Base-by-base conservation (phyloP, 2,329 filamentous ascomycete genomes). In the Pseudogymnoascus verrucosus region DNA sequence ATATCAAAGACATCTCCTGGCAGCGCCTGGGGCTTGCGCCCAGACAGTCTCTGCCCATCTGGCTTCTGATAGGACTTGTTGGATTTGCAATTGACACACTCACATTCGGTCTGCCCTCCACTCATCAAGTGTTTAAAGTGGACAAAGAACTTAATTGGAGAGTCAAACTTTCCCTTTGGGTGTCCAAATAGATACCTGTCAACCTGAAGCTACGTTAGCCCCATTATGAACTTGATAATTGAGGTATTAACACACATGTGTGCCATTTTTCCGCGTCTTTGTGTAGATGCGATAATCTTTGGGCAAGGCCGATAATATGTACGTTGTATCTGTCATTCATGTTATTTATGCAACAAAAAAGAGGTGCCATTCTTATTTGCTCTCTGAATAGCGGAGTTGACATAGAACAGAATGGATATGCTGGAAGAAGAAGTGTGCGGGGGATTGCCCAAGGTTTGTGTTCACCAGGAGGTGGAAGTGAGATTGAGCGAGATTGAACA, bases 181-280 rank as follows among this genome's bases (percentile, higher is more conserved):
- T 63, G 61, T 12, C 63, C 63, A 36, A 54, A 64, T 5, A 64
- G 34, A 23, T 64, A 64, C n/a, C 63, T 61, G 16, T 64, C 63
- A 11, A 40, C 11, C 61, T 63, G 34, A 21, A 11, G 51, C 1
- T 34, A 21, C 5, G 28, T 57, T 57, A 57, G 28, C 28, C 16
- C 19, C 28, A 57, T 21, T 36, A 57, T 57, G 26, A 57, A 34
- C 51, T 57, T 34, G 51, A 8, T 57, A 34, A 19, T 57, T 36
- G 28, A 57, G 5, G 8, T 7, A 57, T 26, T 19, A 57, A 14
- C 59, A 40, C n/a, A 61, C 59, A 19, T 61, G 59, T 11, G 16
- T 12, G 26, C 59, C 59, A 26, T 19, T 61, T 26, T 39, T 42
- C 26, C 59, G 21, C 21, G 59, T 6, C 19, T 61, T 61, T 39